Base-by-base conservation (phyloP, 345 rosid species). In the Acer campestre region DNA sequence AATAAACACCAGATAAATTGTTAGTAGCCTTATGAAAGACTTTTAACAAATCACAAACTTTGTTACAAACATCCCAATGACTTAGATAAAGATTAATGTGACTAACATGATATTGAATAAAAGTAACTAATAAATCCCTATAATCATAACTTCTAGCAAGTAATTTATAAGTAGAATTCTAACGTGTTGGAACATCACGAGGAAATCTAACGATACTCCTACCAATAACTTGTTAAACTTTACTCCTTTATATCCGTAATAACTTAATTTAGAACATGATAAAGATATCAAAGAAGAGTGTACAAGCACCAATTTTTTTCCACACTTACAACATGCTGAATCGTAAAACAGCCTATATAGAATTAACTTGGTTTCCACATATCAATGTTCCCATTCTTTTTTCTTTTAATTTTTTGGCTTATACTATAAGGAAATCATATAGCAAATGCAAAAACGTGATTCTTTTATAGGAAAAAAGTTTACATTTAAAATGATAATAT, bases 171-270 rank as follows among this genome's bases (percentile, higher is more conserved):
- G n/a, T n/a, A n/a, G n/a, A n/a, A n/a, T n/a, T n/a, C n/a, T n/a
- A n/a, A n/a, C n/a, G n/a, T n/a, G n/a, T n/a, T n/a, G n/a, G n/a
- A n/a, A n/a, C n/a, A n/a, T n/a, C n/a, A n/a, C n/a, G n/a, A n/a
- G n/a, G n/a, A n/a, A n/a, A n/a, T n/a, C n/a, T n/a, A n/a, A n/a
- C n/a, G n/a, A n/a, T n/a, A n/a, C n/a, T n/a, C n/a, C n/a, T n/a
- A 77, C 90, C 94, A 56, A 91, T 85, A 79, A 89, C 84, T 84
- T 94, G 98, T 77, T 93, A 91, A 71, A 91, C 94, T 85, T 90
- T 90, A 79, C 83, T 89, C 93, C 96, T 89, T 82, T 74, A 84
- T 67, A 84, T 79, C 72, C 83, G 85, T 68, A 76, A 79, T 25
- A 17, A 55, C 67, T 73, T 75, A 61, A 31, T 77, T 82, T 77